phyloP scores from a whole-genome alignment of 352 stramenopile species.

The Phytophthora rubi region DNA sequence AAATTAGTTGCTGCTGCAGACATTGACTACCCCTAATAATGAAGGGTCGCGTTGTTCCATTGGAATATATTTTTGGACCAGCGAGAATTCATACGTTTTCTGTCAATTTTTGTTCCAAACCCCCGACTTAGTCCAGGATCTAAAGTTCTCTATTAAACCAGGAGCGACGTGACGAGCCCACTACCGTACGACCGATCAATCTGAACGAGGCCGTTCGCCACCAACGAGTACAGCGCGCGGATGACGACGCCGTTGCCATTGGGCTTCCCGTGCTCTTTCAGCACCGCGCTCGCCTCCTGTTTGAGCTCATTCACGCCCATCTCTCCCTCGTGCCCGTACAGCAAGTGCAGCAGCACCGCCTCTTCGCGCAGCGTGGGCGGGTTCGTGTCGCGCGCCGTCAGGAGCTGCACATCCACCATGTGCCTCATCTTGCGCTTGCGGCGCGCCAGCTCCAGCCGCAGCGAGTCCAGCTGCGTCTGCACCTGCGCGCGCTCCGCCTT shows the following conservation, averaged over 20 bases:
- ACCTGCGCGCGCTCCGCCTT: slow-evolving; percentile 31
- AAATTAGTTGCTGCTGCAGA: too few species aligned
- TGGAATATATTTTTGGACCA: too few species aligned
- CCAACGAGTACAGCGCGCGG: slow-evolving; percentile 70
- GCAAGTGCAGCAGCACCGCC: slow-evolving; percentile 65
- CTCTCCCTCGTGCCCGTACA: slow-evolving; percentile 67
- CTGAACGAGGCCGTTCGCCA: slow-evolving; percentile 74
- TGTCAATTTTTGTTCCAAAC: too few species aligned
- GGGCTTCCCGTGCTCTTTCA: slow-evolving; percentile 51
- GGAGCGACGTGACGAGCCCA: slow-evolving; percentile 66
- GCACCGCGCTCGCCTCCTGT: slow-evolving; percentile 47
- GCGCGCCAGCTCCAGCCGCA: slow-evolving; percentile 45
- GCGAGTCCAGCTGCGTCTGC: slow-evolving; percentile 46
- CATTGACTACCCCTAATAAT: too few species aligned
- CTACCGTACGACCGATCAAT: slow-evolving; percentile 72
- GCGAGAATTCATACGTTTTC: too few species aligned
- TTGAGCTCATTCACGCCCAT: slow-evolving; percentile 75
- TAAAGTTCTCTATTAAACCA: slow-evolving; percentile 41
- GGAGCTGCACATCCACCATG: slow-evolving; percentile 71
- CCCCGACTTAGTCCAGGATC: too few species aligned
- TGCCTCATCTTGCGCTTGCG: slow-evolving; percentile 71
- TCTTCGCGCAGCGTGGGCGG: slow-evolving; percentile 57
- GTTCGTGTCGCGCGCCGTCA: slow-evolving; percentile 54
- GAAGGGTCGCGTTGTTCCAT: too few species aligned
- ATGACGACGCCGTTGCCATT: slow-evolving; percentile 54